These are phyloP conservation scores for Pelargonium nanum DNA, from an alignment of 345 rosid species.

Conservation along the genomic window DNA sequence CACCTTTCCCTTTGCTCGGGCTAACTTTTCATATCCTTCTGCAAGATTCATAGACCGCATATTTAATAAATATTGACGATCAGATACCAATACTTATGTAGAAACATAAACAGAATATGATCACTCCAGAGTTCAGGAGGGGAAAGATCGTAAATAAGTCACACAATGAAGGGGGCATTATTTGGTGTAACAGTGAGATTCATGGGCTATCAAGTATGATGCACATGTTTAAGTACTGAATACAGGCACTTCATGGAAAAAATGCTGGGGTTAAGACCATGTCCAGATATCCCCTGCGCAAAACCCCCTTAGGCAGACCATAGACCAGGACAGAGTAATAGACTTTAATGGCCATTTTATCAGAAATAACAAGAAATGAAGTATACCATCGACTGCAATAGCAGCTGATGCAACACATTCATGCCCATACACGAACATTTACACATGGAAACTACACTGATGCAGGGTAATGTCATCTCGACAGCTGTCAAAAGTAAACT, in stretches of 20 bases:
- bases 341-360: background rate
- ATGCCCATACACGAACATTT: no score
- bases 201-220: background rate
- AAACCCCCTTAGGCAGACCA: background rate
- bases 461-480: no score
- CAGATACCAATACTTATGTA: background rate
- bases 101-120: background rate
- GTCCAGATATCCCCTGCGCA: background rate
- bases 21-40: slow-evolving; percentile 82
- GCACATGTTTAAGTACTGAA: background rate
- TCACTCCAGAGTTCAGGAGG: no score
- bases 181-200: background rate
- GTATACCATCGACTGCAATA: no score
- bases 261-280: background rate
- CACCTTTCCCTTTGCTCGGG: slow-evolving; percentile 40
- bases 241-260: background rate
- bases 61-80: background rate
- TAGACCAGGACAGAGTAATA: background rate
- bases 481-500: no score
- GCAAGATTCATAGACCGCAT: slow-evolving; percentile 8
- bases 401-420: no score
- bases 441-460: no score
- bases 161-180: background rate
- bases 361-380: background rate
- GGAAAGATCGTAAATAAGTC: no score